Evolutionary conservation across 805 yeast genomes (phyloP).

Genomic region (Metschnikowia amazonensis): DNA sequence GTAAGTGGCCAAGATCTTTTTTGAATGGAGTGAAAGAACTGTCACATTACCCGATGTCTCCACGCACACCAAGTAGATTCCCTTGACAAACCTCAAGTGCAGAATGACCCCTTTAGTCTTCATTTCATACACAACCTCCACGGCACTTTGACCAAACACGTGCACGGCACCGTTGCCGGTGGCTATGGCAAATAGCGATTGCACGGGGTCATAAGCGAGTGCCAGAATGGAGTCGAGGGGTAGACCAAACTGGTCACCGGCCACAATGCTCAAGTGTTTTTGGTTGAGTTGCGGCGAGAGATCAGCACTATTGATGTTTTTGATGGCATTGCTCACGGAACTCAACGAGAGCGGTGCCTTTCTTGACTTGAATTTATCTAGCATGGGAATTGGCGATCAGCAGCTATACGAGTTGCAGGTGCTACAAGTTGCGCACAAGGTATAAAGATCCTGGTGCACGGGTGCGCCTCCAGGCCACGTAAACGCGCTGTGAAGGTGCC

Average conservation of each 20-base stretch:
- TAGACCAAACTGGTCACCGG: constrained; percentile 34
- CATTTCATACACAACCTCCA: constrained; percentile 60
- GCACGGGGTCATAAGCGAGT: constrained; percentile 82
- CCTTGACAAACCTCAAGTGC: constrained; percentile 65
- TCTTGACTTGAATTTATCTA: constrained; percentile 35
- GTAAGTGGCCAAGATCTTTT: constrained; percentile 55
- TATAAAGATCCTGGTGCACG: too few relatives aligned
- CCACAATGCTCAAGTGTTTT: constrained; percentile 28
- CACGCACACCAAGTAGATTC: constrained; percentile 73
- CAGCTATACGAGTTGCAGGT: background rate
- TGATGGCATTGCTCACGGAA: constrained; percentile 40
- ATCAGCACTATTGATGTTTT: constrained; percentile 26
- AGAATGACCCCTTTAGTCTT: constrained; percentile 49
- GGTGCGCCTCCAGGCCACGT: constrained; percentile 14
- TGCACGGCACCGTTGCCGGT: constrained; percentile 68
- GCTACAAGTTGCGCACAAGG: background rate
- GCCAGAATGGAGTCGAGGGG: constrained; percentile 60
- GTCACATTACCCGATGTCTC: constrained; percentile 58
- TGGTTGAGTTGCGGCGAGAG: constrained; percentile 35
- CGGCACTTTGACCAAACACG: constrained; percentile 81
- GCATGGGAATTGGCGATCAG: constrained; percentile 24
- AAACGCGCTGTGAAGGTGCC: background rate
- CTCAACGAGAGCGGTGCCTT: constrained; percentile 42
- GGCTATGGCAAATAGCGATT: constrained; percentile 77
- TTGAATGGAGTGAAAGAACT: constrained; percentile 66